A percentile compares a stretch with the other conserved stretches of the same genome.
phyloP scores from a whole-genome alignment of 2,329 filamentous ascomycete genomes.

The Sphaerostilbella broomeana region DNA sequence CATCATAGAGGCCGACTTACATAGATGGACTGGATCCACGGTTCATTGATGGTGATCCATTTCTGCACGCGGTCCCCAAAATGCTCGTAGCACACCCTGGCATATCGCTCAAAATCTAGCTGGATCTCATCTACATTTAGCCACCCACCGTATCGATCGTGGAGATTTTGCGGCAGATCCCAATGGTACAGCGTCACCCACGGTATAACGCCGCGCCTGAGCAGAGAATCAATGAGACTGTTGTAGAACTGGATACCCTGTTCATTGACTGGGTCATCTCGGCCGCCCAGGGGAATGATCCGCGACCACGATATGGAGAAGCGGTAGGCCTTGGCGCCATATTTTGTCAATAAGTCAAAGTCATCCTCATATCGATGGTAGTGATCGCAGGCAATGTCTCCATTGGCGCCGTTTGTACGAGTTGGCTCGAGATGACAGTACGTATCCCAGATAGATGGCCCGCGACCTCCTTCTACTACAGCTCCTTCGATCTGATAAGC shows the following conservation, averaged over 20 bases:
- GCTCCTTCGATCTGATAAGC: constrained; percentile 41
- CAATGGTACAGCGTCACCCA: constrained; percentile 61
- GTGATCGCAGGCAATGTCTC: constrained; percentile 42
- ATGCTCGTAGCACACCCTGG: constrained; percentile 29
- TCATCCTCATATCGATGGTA: constrained; percentile 44
- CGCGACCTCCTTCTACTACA: constrained; percentile 34
- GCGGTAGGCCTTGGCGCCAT: constrained; percentile 54
- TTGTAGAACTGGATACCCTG: constrained; percentile 54
- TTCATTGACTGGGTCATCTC: constrained; percentile 56
- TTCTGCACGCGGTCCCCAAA: constrained; percentile 36
- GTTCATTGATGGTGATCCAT: constrained; percentile 37
- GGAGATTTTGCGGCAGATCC: constrained; percentile 39
- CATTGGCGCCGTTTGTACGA: constrained; percentile 34
- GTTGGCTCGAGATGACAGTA: constrained; percentile 35
- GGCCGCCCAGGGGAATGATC: constrained; percentile 57
- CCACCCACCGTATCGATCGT: constrained; percentile 32
- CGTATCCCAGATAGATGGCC: constrained; percentile 37
- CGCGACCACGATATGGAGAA: constrained; percentile 63
- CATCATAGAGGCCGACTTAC: constrained; percentile 14
- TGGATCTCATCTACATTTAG: constrained; percentile 26
- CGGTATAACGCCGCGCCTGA: constrained; percentile 50
- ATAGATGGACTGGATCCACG: constrained; percentile 32
- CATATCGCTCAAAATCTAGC: constrained; percentile 31
- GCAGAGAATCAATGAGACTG: constrained; percentile 52
- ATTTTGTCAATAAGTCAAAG: constrained; percentile 51